A percentile compares a stretch with the other conserved stretches of the same genome.
Evolutionary conservation across 2,329 filamentous ascomycete species (phyloP).

Genomic region (Colletotrichum scovillei): DNA sequence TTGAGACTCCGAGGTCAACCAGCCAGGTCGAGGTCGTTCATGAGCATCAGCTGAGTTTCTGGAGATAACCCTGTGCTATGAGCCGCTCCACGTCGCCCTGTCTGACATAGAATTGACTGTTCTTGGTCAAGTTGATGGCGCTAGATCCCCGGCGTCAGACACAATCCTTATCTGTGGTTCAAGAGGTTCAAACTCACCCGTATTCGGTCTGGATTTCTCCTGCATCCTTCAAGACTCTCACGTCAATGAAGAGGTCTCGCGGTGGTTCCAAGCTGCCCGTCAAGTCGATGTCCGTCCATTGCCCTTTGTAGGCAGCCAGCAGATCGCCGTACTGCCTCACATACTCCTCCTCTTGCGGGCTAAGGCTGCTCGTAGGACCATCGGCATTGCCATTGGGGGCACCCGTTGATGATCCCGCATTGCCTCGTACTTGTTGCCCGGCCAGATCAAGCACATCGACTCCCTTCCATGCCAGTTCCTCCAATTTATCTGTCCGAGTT

Average conservation of each 20-base stretch:
- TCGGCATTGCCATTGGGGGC: slow-evolving; percentile 51
- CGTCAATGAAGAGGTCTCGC: slow-evolving; percentile 96
- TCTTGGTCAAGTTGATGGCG: slow-evolving; percentile 95
- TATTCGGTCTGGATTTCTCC: slow-evolving; percentile 99
- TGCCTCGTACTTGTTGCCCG: slow-evolving; percentile 63
- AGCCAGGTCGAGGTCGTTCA: background rate
- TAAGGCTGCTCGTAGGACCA: slow-evolving; percentile 78
- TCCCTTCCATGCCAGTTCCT: slow-evolving; percentile 93
- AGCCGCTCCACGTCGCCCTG: slow-evolving; percentile 95
- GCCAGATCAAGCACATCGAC: slow-evolving; percentile 81
- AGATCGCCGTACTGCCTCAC: slow-evolving; percentile 92
- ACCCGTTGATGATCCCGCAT: slow-evolving; percentile 46
- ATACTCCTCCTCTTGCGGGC: slow-evolving; percentile 97
- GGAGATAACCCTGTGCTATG: slow-evolving; percentile 94
- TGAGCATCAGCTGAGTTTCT: slow-evolving; percentile 79
- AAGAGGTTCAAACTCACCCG: slow-evolving; percentile 70
- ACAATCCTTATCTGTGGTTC: background rate
- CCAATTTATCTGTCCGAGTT: slow-evolving; percentile 89
- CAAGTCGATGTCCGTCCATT: slow-evolving; percentile 97
- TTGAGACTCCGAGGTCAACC: background rate
- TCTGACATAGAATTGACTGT: slow-evolving; percentile 97
- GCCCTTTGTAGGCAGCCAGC: slow-evolving; percentile 94
- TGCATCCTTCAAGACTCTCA: slow-evolving; percentile 93
- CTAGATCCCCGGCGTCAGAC: slow-evolving; percentile 56
- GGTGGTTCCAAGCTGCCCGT: slow-evolving; percentile 95